Conservation (phyloP, 768 basidiomycete genomes). For the Tylopilus balloui region DNA sequence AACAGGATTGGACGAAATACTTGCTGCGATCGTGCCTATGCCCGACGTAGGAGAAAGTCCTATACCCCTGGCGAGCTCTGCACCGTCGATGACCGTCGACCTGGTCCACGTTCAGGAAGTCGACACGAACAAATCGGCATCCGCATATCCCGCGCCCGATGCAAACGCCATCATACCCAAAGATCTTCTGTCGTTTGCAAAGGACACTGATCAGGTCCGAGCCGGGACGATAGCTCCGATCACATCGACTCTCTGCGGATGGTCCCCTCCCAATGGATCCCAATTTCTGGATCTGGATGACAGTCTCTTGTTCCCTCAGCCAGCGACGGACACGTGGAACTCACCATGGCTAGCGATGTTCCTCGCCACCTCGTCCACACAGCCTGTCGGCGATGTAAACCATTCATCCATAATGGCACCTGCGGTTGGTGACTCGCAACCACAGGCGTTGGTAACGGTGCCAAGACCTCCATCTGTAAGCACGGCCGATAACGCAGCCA, state of each 20-base stretch:
- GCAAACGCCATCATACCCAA: background rate
- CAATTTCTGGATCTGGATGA: conserved; percentile 25
- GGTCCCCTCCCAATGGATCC: conserved; percentile 25
- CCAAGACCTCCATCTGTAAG: background rate
- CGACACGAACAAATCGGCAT: background rate
- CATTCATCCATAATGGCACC: background rate
- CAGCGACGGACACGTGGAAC: background rate
- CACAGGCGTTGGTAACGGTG: background rate
- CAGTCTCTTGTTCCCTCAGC: conserved; percentile 9
- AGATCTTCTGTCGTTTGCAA: background rate
- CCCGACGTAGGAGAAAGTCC: conserved; percentile 5
- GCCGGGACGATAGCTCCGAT: background rate
- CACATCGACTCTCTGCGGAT: conserved; percentile 18
- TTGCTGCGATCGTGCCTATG: conserved; percentile 8
- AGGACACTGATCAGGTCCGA: conserved; percentile 2
- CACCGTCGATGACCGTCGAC: background rate
- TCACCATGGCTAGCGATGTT: conserved; percentile 8
- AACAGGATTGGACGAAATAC: conserved; percentile 17
- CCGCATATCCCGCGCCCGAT: background rate
- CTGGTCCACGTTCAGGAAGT: background rate
- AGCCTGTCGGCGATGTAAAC: background rate
- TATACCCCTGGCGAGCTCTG: background rate
- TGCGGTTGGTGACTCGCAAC: background rate
- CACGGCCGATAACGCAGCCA: background rate
- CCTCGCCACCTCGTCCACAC: background rate